A percentile compares a stretch with the other conserved stretches of the same genome.
phyloP scores from a whole-genome alignment of 2,329 filamentous ascomycete species.

The Gremmenia infestans region DNA sequence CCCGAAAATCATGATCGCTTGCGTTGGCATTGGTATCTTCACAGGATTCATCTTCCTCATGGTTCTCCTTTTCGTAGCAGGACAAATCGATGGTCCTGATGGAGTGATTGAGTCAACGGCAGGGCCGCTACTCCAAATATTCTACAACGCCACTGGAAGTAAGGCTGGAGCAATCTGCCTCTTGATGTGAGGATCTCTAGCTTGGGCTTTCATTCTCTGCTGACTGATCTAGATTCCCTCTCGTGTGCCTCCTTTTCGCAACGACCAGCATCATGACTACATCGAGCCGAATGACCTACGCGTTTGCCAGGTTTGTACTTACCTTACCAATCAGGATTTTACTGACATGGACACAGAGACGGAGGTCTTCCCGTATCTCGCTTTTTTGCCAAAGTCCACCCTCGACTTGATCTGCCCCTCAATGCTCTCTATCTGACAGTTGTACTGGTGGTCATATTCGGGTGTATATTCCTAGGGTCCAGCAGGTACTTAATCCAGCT shows the following conservation, averaged over 20 bases:
- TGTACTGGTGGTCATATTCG: slow-evolving; percentile 59
- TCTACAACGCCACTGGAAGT: slow-evolving; percentile 41
- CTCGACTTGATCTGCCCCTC: slow-evolving; percentile 56
- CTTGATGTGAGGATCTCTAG: slow-evolving; percentile 15
- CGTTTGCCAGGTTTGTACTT: slow-evolving; percentile 43
- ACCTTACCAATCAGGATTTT: not conserved
- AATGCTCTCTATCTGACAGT: slow-evolving; percentile 61
- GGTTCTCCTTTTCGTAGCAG: slow-evolving; percentile 29
- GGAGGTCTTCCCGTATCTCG: slow-evolving; percentile 58
- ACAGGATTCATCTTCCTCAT: slow-evolving; percentile 46
- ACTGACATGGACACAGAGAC: slow-evolving; percentile 38
- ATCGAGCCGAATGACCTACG: slow-evolving; percentile 60
- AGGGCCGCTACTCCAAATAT: slow-evolving; percentile 47
- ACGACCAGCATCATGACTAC: slow-evolving; percentile 62
- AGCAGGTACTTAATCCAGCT: slow-evolving; percentile 30
- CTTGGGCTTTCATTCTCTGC: not conserved
- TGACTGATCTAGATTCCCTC: slow-evolving; percentile 43
- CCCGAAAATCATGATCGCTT: slow-evolving; percentile 45
- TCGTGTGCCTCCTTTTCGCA: slow-evolving; percentile 60
- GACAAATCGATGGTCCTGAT: slow-evolving; percentile 27
- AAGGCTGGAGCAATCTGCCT: slow-evolving; percentile 30
- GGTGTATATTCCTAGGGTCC: slow-evolving; percentile 64
- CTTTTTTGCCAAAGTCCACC: slow-evolving; percentile 58
- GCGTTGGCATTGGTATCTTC: slow-evolving; percentile 42
- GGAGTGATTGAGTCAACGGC: slow-evolving; percentile 41